A percentile compares a stretch with the other conserved stretches of the same genome.
These are phyloP conservation scores for Lablab purpureus DNA, from an alignment of 306 rosid genomes.

Conservation along the genomic window DNA sequence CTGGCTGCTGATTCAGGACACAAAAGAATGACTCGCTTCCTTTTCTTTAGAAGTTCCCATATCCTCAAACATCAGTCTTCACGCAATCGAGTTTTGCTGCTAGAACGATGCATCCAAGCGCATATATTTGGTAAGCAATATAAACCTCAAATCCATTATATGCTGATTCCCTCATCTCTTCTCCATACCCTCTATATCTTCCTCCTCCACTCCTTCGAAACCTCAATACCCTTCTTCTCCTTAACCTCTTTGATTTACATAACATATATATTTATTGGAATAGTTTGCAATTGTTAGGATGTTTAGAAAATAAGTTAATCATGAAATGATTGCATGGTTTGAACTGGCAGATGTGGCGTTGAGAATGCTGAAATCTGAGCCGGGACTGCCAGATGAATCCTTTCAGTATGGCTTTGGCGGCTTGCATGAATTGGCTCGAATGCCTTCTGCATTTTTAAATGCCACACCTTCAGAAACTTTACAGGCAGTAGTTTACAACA, in stretches of 20 bases:
- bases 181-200: too few relatives aligned
- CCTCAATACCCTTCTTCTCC: too few relatives aligned
- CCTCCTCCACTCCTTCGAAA: too few relatives aligned
- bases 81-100: not conserved
- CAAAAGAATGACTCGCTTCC: slow-evolving; percentile 32
- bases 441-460: not conserved
- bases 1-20: slow-evolving; percentile 17
- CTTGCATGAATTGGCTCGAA: not conserved
- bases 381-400: not conserved
- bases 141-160: not conserved
- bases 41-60: fast-evolving
- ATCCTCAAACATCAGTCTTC: fast-evolving
- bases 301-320: too few relatives aligned
- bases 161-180: too few relatives aligned
- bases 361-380: not conserved
- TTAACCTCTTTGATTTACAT: too few relatives aligned
- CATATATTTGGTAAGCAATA: slow-evolving; percentile 34
- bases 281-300: too few relatives aligned
- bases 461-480: too few relatives aligned
- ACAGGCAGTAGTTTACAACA: too few relatives aligned
- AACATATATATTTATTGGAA: too few relatives aligned
- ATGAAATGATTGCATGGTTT: not conserved
- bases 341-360: slow-evolving; percentile 34
- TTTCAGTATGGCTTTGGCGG: not conserved
- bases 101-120: slow-evolving; percentile 15